Evolutionary conservation across 495 filamentous ascomycete species (phyloP).

Genomic region (Penicillium pancosmium): DNA sequence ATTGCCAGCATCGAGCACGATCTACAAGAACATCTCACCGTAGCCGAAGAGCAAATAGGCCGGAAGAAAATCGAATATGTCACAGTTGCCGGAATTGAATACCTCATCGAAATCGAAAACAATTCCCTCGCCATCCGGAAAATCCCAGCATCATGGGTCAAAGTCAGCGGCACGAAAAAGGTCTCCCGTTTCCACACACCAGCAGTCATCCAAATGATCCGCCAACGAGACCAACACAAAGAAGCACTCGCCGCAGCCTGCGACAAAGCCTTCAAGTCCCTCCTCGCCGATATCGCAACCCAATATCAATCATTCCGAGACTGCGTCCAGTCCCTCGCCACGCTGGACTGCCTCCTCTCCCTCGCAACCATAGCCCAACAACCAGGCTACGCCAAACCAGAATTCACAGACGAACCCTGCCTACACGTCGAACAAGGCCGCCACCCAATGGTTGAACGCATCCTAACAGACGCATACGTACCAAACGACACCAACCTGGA

Average conservation of each 20-base stretch:
- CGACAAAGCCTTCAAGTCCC: slow-evolving; percentile 73
- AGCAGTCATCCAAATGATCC: slow-evolving; percentile 76
- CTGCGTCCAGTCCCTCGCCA: slow-evolving; percentile 80
- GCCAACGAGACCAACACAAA: slow-evolving; percentile 92
- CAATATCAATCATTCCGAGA: slow-evolving; percentile 90
- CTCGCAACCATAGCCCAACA: slow-evolving; percentile 80
- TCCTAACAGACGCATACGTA: slow-evolving; percentile 85
- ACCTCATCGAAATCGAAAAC: slow-evolving; percentile 89
- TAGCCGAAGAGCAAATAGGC: slow-evolving; percentile 68
- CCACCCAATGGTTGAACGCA: slow-evolving; percentile 95
- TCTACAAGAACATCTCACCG: slow-evolving; percentile 71
- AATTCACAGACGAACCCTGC: slow-evolving; percentile 68
- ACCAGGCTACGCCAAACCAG: slow-evolving; percentile 88
- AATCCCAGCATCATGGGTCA: slow-evolving; percentile 91
- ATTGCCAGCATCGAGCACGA: slow-evolving; percentile 90
- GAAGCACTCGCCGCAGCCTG: slow-evolving; percentile 91
- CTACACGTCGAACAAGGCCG: slow-evolving; percentile 77
- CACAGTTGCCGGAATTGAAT: slow-evolving; percentile 88
- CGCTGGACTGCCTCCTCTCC: slow-evolving; percentile 87
- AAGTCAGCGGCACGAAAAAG: slow-evolving; percentile 93
- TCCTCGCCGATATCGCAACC: slow-evolving; percentile 72
- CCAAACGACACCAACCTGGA: slow-evolving; percentile 81
- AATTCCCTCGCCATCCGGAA: slow-evolving; percentile 66
- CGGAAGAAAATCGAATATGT: slow-evolving; percentile 75
- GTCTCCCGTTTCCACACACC: slow-evolving; percentile 94